Conservation (phyloP, 179 eudicot species). For the Beta macrorhiza region DNA sequence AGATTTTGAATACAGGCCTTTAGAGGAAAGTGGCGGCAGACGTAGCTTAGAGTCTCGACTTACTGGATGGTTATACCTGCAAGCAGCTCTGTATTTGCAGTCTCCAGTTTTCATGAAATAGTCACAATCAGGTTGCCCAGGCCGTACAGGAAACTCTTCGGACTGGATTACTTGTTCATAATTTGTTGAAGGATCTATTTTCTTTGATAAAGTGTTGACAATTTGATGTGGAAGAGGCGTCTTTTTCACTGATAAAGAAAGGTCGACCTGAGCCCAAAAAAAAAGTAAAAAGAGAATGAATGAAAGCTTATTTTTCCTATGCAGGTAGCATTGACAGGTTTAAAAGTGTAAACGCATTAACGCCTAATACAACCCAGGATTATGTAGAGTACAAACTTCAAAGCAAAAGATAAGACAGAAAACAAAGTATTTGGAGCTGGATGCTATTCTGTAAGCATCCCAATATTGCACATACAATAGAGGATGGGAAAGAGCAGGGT, state of each 20-base stretch:
- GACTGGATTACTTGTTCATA: constrained; percentile 24
- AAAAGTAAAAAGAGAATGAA: not conserved
- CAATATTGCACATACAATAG: not conserved
- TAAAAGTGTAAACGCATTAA: not conserved
- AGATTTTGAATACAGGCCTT: constrained; percentile 27
- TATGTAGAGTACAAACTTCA: not conserved
- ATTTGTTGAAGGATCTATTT: constrained; percentile 31
- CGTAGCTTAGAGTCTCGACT: constrained; percentile 24
- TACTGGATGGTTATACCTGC: constrained; percentile 46
- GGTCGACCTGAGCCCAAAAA: constrained; percentile 16
- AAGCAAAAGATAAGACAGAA: not conserved
- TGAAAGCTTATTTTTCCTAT: not conserved
- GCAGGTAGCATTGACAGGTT: not conserved
- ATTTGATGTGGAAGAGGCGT: constrained; percentile 28
- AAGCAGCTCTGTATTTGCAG: constrained; percentile 44
- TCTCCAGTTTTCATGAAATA: constrained; percentile 45
- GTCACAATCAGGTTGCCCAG: constrained; percentile 45
- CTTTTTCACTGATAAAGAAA: constrained; percentile 20
- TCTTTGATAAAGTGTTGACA: constrained; percentile 25
- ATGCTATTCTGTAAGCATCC: not conserved
- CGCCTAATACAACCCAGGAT: not conserved
- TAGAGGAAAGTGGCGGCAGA: constrained; percentile 24
- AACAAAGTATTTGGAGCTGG: not conserved
- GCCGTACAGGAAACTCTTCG: constrained; percentile 44
- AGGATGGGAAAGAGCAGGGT: too few relatives aligned